Percentiles rank a stretch among this genome's conserved stretches.
These are phyloP conservation scores for Hyphodiscus hymeniophilus DNA, from an alignment of 495 filamentous ascomycete genomes.

Conservation along the genomic window DNA sequence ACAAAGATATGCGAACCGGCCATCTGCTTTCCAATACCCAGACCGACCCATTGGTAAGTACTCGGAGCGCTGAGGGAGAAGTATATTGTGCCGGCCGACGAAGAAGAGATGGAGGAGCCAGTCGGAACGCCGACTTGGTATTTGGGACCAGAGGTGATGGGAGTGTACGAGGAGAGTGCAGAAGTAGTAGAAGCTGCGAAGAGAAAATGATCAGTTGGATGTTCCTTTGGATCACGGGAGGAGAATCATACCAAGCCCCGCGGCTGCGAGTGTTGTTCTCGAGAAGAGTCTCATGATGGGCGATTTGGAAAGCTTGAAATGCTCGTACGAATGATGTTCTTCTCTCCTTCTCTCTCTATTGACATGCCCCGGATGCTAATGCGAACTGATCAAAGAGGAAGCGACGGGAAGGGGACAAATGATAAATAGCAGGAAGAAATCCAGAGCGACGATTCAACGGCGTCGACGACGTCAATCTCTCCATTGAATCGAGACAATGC, in stretches of 20 bases:
- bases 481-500: too few relatives aligned
- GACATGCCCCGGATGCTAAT: too few relatives aligned
- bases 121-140: conserved; percentile 18
- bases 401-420: background rate
- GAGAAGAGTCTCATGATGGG: background rate
- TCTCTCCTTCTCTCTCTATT: too few relatives aligned
- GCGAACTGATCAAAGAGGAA: too few relatives aligned
- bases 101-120: conserved; percentile 9
- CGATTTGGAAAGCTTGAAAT: too few relatives aligned
- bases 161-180: conserved; percentile 12
- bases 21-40: conserved; percentile 59
- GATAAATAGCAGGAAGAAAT: too few relatives aligned
- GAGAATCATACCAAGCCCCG: background rate
- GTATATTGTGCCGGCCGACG: conserved; percentile 44
- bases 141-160: conserved; percentile 2
- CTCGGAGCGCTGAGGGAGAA: conserved; percentile 57
- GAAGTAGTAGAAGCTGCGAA: conserved; percentile 2
- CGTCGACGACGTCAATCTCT: too few relatives aligned
- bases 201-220: background rate
- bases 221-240: too few relatives aligned
- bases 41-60: conserved; percentile 52
- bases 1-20: conserved; percentile 58
- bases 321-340: too few relatives aligned
- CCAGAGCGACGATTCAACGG: too few relatives aligned
- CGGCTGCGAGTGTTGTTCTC: background rate